Evolutionary conservation across 2,329 filamentous ascomycete species (phyloP), one percentile per base, ranked within the genome.

Genomic region (Claviceps fusiformis): DNA sequence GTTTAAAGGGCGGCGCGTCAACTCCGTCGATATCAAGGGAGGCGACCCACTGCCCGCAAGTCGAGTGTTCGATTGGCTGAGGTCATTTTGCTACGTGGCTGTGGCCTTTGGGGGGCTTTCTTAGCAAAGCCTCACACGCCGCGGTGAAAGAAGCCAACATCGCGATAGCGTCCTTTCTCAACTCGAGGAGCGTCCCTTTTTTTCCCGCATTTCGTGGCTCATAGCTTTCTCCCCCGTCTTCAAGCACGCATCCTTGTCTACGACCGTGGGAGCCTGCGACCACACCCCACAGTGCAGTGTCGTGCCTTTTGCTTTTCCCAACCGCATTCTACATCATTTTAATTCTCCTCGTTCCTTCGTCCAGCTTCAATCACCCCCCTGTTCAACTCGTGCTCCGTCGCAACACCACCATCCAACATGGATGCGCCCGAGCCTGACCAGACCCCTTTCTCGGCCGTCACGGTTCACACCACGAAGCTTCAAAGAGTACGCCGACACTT

Each of bases 361-460:
- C 35, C 50, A 51, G 10, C 15, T 8, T 13, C 31, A 29, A 2
- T 29, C n/a, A 35, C 19, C 35, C 33, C 33, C 35, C 46, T 19
- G 37, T 6, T 44, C 43, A n/a, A 41, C 31, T 33, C 41, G 50
- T 27, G 13, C 9, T 47, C 39, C 49, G 46, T 35, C 33, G 24
- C 33, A 39, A 17, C 29, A 39, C 24, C 24, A 11, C 29, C 29
- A 43, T 45, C 39, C 62, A 70, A 62, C 54, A 95, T 95, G 91
- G 89, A 96, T 75, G 83, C 83, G 65, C 80, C 85, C 59, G 89
- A 95, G 75, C 85, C 89, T 59, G 89, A 95, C 52, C 82, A 87
- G 75, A 95, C 89, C 71, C 89, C 91, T 74, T 96, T 95, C 74
- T 87, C 86, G 67, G 87, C 89, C 60, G 89, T 96, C 67, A 87